A percentile compares a stretch with the other conserved stretches of the same genome.
Evolutionary conservation across 768 basidiomycete genomes (phyloP).

Genomic region (Collybiopsis luxurians): DNA sequence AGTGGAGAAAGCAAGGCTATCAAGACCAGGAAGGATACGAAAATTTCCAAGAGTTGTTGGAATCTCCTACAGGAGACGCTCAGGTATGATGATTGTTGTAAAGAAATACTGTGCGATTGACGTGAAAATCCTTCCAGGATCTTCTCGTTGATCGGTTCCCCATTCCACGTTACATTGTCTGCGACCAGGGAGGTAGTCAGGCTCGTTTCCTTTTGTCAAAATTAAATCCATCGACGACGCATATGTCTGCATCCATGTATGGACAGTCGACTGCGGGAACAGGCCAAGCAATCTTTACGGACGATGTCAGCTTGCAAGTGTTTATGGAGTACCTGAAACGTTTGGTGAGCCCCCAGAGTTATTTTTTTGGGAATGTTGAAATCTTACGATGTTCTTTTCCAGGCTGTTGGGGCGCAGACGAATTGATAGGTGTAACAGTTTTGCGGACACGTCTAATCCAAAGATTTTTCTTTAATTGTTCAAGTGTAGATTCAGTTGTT

Average conservation of each 20-base stretch:
- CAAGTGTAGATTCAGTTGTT: no score
- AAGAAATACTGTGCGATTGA: neutral
- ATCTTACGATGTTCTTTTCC: neutral
- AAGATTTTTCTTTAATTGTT: no score
- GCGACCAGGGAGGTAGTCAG: slow-evolving; percentile 96
- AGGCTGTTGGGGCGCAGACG: slow-evolving; percentile 72
- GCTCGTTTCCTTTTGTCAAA: slow-evolving; percentile 97
- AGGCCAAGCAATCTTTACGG: slow-evolving; percentile 96
- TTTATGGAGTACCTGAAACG: slow-evolving; percentile 98
- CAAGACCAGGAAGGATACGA: slow-evolving; percentile 99
- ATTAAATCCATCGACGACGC: slow-evolving; percentile 96
- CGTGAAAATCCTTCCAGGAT: slow-evolving; percentile 51
- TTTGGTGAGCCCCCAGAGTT: slow-evolving; percentile 43
- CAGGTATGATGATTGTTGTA: slow-evolving; percentile 46
- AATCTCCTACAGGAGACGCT: slow-evolving; percentile 84
- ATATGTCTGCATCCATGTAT: slow-evolving; percentile 91
- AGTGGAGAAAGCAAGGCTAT: slow-evolving; percentile 98
- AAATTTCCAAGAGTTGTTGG: slow-evolving; percentile 94
- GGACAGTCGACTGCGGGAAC: slow-evolving; percentile 66
- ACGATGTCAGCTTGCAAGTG: slow-evolving; percentile 96
- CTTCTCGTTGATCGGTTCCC: slow-evolving; percentile 94
- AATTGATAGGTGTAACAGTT: slow-evolving; percentile 32
- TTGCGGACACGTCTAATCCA: neutral
- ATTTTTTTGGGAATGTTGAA: neutral
- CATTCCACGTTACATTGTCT: slow-evolving; percentile 96